Evolutionary conservation across 495 filamentous ascomycete species (phyloP), one percentile per base, ranked within the genome.

Genomic region (Friedmanniomyces endolithicus): DNA sequence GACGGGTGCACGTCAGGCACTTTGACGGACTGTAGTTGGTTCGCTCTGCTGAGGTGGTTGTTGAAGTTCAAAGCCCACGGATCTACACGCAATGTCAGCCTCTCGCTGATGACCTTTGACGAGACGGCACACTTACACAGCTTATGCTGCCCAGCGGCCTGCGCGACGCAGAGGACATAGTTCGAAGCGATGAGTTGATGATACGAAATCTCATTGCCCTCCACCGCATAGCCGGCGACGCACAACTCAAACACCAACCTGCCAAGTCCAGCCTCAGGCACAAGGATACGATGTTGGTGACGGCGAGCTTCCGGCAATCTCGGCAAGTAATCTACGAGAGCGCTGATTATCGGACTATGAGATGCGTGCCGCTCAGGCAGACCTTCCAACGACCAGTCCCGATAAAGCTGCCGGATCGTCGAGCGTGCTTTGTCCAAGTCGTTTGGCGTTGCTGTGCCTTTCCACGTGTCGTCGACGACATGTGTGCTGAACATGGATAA

Each of bases 201-300:
- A 61, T 90, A 95, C 16, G 87, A 94, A 58, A 97, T 89, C 71
- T 98, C 92, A 58, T 97, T 98, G 12, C 94, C 92, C 65, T 97
- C 88, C 0, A 79, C 76, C 0, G 74, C 66, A 68, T 80, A 95
- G 14, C 92, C 92, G 6, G 72, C 74, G n/a, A 69, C 69, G 62
- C 82, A 87, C 45, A 96, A 71, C 12, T 98, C 92, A 61, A 90
- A 88, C 4, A 94, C 86, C 9, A 96, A 70, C 3, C 92, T 79
- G 12, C 88, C 89, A 25, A 98, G 71, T 0, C 92, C 92, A 3
- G 90, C 90, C 4, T 94, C 92, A 1, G 94, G 88, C 23, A 97
- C 82, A 6, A 98, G 73, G 11, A 98, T 78, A 43, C 73, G 83
- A 39, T 88, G 69, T 0, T 49, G 63, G 56, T 53, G 50, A 46